phyloP scores from a whole-genome alignment of 345 rosid species.

The Aquilaria yunnanensis region DNA sequence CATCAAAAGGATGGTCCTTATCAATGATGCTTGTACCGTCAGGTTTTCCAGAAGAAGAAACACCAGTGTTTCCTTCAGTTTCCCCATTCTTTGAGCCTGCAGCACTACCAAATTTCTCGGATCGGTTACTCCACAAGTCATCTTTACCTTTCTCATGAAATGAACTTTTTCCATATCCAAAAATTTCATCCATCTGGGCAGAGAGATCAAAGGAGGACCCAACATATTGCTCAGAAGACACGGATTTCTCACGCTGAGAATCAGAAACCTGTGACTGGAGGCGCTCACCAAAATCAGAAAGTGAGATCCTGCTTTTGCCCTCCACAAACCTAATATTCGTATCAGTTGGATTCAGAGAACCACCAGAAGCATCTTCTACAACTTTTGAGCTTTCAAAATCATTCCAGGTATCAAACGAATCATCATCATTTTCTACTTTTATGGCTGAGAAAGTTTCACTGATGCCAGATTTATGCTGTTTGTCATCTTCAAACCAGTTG shows the following conservation, averaged over 20 bases:
- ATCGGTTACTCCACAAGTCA: constrained; percentile 27
- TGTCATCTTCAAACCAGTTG: background rate
- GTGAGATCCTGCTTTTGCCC: constrained; percentile 26
- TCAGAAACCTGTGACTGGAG: constrained; percentile 38
- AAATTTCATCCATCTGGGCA: constrained; percentile 51
- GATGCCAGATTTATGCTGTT: background rate
- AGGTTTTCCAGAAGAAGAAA: constrained; percentile 10
- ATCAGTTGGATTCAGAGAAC: constrained; percentile 17
- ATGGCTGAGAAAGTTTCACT: constrained; percentile 10
- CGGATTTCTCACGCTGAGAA: constrained; percentile 24
- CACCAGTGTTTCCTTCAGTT: constrained; percentile 13
- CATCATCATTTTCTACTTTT: constrained; percentile 30
- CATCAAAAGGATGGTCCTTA: constrained; percentile 49
- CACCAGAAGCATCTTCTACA: constrained; percentile 25
- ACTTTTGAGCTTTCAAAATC: constrained; percentile 60
- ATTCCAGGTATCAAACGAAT: constrained; percentile 52
- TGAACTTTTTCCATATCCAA: constrained; percentile 42
- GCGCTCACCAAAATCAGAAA: constrained; percentile 45
- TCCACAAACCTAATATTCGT: constrained; percentile 8
- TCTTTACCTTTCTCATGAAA: constrained; percentile 25
- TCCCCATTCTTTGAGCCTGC: constrained; percentile 12
- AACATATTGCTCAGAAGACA: constrained; percentile 32
- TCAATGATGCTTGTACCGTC: constrained; percentile 23
- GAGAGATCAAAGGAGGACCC: constrained; percentile 42
- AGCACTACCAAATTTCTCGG: constrained; percentile 14